Conservation (phyloP, 169 alveolate genomes). For the Cryptosporidium baileyi region DNA sequence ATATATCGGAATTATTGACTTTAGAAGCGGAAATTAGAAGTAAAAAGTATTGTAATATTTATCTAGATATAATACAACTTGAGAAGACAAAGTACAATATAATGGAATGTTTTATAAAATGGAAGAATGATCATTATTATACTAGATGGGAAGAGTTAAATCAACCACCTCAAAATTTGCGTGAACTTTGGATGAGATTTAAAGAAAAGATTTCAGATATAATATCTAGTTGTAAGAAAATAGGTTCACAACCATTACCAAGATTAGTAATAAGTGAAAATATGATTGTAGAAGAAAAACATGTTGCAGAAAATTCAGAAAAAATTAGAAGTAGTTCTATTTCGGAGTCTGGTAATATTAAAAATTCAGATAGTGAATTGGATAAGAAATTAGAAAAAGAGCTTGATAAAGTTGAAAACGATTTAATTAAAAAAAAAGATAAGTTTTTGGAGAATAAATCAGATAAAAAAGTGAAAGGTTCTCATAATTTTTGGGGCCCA, state of each 20-base stretch:
- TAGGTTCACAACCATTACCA: conserved; percentile 44
- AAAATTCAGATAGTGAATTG: neutral
- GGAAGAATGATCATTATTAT: conserved; percentile 66
- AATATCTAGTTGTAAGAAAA: conserved; percentile 20
- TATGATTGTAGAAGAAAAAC: neutral
- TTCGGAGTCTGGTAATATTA: neutral
- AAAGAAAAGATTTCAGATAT: conserved; percentile 35
- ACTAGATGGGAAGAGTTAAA: conserved; percentile 53
- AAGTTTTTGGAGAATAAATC: neutral
- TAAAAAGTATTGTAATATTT: conserved; percentile 9
- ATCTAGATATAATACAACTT: conserved; percentile 1
- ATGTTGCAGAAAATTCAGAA: neutral
- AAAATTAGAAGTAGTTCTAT: neutral
- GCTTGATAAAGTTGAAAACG: neutral
- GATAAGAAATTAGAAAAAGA: neutral
- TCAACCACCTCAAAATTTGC: conserved; percentile 32
- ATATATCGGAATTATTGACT: neutral
- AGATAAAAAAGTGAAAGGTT: conserved; percentile 2
- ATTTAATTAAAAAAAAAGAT: neutral
- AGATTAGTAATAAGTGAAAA: conserved; percentile 5
- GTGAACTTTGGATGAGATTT: conserved; percentile 18
- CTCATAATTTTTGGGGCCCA: conserved; percentile 61
- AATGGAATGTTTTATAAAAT: conserved; percentile 47
- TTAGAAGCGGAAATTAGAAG: neutral
- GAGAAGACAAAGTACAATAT: conserved; percentile 16